Evolutionary conservation across 129 eudicot species (phyloP), one percentile per base, ranked within the genome.

Genomic region (Pseudognaphalium luteoalbum): DNA sequence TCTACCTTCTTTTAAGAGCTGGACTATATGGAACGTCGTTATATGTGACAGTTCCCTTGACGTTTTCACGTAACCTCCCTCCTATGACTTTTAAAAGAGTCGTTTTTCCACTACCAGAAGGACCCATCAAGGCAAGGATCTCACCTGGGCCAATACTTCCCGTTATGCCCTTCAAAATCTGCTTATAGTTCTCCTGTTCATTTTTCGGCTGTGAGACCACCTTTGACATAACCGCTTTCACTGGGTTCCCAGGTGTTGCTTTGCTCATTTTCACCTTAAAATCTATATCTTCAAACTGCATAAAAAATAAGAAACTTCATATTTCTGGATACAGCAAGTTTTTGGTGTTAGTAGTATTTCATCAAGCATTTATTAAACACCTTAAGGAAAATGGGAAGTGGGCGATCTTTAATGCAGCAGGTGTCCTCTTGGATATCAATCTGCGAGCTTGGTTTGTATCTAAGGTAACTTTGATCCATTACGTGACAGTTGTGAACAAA

Each of bases 41-140:
- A 86, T 91, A 95, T 39, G 94, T 95, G 12, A 95, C 69, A 7
- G 85, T 85, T 76, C 98, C 98, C 77, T 77, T 89, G 20, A 94
- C 79, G 81, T 89, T 89, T 17, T 85, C 90, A 4, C 83, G 88
- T 74, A 95, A 64, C 57, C 99, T 83, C 5, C 97, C 99, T 0
- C 97, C 97, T 10, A 95, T 80, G 22, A 95, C 84, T 83, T 83
- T 95, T 66, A 95, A 77, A 72, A 95, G 80, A 3, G 99, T 95
- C 21, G 99, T 95, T 85, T 95, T 95, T 0, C 99, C 99, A 70
- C 99, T 95, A 8, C 99, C 99, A 7, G 99, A 95, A 83, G 99
- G 99, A 72, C 99, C 99, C 99, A 95, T 95, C 62, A 95, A 81
- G 62, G 99, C 99, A 56, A 95, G 87, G 20, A 88, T 85, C 81